Evolutionary conservation across 2,329 filamentous ascomycete genomes (phyloP), one percentile per base, ranked within the genome.

Genomic region (Tolypocladium endophyticum): DNA sequence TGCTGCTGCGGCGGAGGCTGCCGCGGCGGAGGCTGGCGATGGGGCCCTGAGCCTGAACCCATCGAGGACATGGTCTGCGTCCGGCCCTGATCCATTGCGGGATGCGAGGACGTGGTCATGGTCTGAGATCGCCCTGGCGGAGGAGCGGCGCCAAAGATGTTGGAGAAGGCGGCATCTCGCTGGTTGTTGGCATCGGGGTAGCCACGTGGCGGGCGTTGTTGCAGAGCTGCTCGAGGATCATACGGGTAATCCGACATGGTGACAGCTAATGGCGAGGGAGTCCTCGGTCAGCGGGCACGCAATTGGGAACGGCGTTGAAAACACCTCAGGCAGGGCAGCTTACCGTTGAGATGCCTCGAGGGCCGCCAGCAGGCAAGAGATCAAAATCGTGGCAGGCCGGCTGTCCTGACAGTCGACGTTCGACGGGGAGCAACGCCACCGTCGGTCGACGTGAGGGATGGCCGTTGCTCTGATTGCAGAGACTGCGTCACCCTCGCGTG

Each of bases 91-190:
- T 79, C 69, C 68, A 76, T 76, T 72, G 77, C 73, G 56, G 79
- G 76, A 59, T 83, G 84, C 61, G 76, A 70, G 50, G 87, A 82
- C 64, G 89, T 92, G 64, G 87, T 94, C 92, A 97, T 97, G 33
- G 93, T 97, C 71, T 97, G 92, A 60, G 92, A 95, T 73, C 94
- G 88, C 61, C 93, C 93, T 54, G 90, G 85, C 55, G 91, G 91
- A 64, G 90, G 92, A 64, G 90, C 83, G 64, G 86, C 87, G 67
- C 93, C 94, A 73, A 97, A 99, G 71, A 97, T 97, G 76, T 93
- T 93, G 65, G 89, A 91, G 75, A 95, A 99, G 65, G 93, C 94
- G 66, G 91, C 90, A 84, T 99, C 92, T 77, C 94, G 88, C 76
- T 94, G 90, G 70, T 81, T 81, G 64, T 79, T 77, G 59, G 74